Evolutionary conservation across 2,329 filamentous ascomycete genomes (phyloP), one percentile per base, ranked within the genome.

Genomic region (Cryoendolithus antarcticus): DNA sequence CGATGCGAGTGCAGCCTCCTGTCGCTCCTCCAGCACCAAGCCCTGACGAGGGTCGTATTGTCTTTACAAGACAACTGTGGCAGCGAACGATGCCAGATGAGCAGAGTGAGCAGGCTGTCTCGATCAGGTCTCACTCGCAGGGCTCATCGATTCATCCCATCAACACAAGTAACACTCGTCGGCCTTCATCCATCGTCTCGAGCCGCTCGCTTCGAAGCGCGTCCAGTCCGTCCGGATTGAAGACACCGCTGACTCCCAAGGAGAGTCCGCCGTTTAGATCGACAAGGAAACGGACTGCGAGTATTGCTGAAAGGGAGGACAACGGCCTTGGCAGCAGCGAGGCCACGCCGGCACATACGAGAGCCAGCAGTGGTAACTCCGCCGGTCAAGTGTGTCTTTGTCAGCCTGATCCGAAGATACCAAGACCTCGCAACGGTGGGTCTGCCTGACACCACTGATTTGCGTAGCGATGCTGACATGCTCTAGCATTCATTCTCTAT

Each of bases 401-500:
- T 59, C 77, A 79, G 51, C 76, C 77, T 31, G 77, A 81, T 52
- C 77, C 77, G 15, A 82, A 82, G 59, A 80, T 82, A 44, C 78
- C 78, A 42, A 66, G 78, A 51, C 78, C 78, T 49, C 71, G 78
- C 60, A 83, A 83, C 66, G 76, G 78, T 81, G 62, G 62, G 76
- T 67, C 24, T 27, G 15, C 15, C 15, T 19, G 15, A 19, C 15
- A 19, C 15, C 5, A 19, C 15, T 19, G 15, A 19, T 19, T 19
- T 19, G 15, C 15, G 15, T 19, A 19, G 15, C 15, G 15, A 19
- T 19, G 15, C 56, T 55, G 47, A 55, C 48, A 9, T 49, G 7
- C 55, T 58, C 59, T 60, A 98, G 91, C 89, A 37, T 98, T 98
- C 66, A 98, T 98, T 49, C 71, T 98, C 52, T 98, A 94, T 67